Evolutionary conservation across 2,329 filamentous ascomycete genomes (phyloP).

Genomic region (Allantophomopsis cytisporea): DNA sequence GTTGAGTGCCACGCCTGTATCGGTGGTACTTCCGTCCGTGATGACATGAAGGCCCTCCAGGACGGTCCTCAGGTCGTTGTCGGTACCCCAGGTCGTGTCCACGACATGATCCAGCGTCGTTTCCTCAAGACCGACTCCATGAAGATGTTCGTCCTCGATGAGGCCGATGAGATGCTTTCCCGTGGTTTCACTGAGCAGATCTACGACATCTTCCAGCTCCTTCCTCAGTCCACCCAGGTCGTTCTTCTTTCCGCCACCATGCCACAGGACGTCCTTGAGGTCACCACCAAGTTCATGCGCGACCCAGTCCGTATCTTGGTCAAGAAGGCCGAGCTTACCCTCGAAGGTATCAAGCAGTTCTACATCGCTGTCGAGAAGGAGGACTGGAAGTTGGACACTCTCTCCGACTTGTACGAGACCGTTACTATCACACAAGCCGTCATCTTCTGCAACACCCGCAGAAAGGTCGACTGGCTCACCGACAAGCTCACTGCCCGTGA

Average conservation of each 20-base stretch:
- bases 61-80: slow-evolving; percentile 96
- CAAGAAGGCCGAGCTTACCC: slow-evolving; percentile 99
- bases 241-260: slow-evolving; percentile 97
- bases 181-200: slow-evolving; percentile 99
- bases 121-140: slow-evolving; percentile 94
- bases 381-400: slow-evolving; percentile 99
- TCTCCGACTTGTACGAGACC: slow-evolving; percentile 97
- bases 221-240: slow-evolving; percentile 96
- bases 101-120: slow-evolving; percentile 98
- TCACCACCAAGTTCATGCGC: slow-evolving; percentile 99
- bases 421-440: slow-evolving; percentile 99
- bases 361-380: slow-evolving; percentile 99
- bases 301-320: slow-evolving; percentile 97
- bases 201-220: slow-evolving; percentile 99
- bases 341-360: slow-evolving; percentile 99
- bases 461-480: slow-evolving; percentile 99
- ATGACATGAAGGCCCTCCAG: slow-evolving; percentile 96
- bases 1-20: slow-evolving; percentile 99
- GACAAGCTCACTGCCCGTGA: slow-evolving; percentile 98
- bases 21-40: slow-evolving; percentile 93
- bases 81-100: slow-evolving; percentile 94
- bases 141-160: slow-evolving; percentile 99
- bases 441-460: slow-evolving; percentile 99
- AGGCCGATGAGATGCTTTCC: slow-evolving; percentile 98
- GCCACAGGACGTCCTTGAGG: slow-evolving; percentile 97